These are phyloP conservation scores for Allomyces macrogynus DNA, from an alignment of 192 early-diverging fungal species.

Conservation along the genomic window DNA sequence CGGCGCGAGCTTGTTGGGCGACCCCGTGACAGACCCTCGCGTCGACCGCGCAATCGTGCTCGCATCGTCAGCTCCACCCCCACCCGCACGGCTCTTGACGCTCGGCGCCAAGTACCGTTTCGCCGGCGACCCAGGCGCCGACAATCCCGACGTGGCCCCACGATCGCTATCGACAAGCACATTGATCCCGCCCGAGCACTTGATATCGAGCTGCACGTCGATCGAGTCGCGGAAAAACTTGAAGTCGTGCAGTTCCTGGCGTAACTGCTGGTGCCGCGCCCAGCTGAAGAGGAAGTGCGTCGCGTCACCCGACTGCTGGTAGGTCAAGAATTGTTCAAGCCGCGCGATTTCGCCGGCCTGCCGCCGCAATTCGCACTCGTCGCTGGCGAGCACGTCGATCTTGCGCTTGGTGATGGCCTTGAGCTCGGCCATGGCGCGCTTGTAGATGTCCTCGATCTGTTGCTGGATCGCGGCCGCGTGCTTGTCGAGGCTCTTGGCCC, in stretches of 20 bases:
- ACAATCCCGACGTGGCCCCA: not conserved
- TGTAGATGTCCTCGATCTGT: slow-evolving; percentile 32
- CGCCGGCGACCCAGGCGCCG: not conserved
- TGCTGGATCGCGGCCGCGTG: slow-evolving; percentile 21
- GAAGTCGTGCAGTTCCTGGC: slow-evolving; percentile 33
- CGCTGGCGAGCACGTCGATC: slow-evolving; percentile 30
- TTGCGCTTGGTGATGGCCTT: slow-evolving; percentile 20
- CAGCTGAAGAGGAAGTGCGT: slow-evolving; percentile 33
- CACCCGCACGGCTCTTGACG: too few relatives aligned
- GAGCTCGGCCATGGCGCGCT: slow-evolving; percentile 21
- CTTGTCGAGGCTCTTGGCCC: slow-evolving; percentile 29
- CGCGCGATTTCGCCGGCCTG: slow-evolving; percentile 31
- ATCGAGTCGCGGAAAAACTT: slow-evolving; percentile 25
- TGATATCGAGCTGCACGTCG: slow-evolving; percentile 36
- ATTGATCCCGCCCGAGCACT: slow-evolving; percentile 2
- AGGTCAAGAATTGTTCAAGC: slow-evolving; percentile 31
- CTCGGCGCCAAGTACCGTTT: not conserved
- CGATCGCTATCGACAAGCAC: slow-evolving; percentile 1
- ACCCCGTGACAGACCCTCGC: not conserved
- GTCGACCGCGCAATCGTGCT: too few relatives aligned
- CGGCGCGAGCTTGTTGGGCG: too few relatives aligned
- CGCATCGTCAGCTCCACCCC: too few relatives aligned
- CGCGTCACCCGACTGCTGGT: slow-evolving; percentile 33
- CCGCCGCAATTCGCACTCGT: slow-evolving; percentile 31
- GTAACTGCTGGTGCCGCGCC: slow-evolving; percentile 23